Percentiles rank a stretch among this genome's conserved stretches.
phyloP scores from a whole-genome alignment of 768 basidiomycete species.

The Psilocybe tampanensis region DNA sequence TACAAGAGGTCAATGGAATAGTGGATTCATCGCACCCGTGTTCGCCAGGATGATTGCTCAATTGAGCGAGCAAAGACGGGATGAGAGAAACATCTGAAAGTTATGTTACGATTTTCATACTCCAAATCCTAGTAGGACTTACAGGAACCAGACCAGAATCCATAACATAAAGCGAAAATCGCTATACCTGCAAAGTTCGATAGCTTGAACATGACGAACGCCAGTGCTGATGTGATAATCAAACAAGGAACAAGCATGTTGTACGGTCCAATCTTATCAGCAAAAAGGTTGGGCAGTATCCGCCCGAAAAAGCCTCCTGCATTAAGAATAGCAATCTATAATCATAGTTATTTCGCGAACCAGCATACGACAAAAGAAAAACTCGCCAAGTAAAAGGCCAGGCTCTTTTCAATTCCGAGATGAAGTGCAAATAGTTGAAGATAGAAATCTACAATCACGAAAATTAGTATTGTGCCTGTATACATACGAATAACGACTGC shows the following conservation, averaged over 20 bases:
- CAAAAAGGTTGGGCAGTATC: slow-evolving; percentile 56
- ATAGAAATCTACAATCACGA: slow-evolving; percentile 46
- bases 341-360: too few relatives aligned
- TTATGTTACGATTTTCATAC: neutral
- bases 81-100: slow-evolving; percentile 38
- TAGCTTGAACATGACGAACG: slow-evolving; percentile 50
- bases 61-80: slow-evolving; percentile 39
- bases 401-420: slow-evolving; percentile 38
- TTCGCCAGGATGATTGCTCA: slow-evolving; percentile 36
- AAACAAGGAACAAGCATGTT: slow-evolving; percentile 51
- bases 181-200: slow-evolving; percentile 38
- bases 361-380: too few relatives aligned
- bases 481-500: slow-evolving; percentile 12
- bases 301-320: slow-evolving; percentile 56
- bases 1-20: neutral
- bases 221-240: slow-evolving; percentile 40
- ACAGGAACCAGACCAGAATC: slow-evolving; percentile 59
- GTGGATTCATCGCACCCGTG: slow-evolving; percentile 37
- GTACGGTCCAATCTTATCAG: slow-evolving; percentile 51
- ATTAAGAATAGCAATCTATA: slow-evolving; percentile 52
- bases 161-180: slow-evolving; percentile 49
- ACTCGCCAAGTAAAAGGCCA: slow-evolving; percentile 52
- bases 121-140: slow-evolving; percentile 19
- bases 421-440: slow-evolving; percentile 52
- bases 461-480: neutral